Evolutionary conservation across 2,329 filamentous ascomycete species (phyloP).

Genomic region (Hypomyces rosellus): DNA sequence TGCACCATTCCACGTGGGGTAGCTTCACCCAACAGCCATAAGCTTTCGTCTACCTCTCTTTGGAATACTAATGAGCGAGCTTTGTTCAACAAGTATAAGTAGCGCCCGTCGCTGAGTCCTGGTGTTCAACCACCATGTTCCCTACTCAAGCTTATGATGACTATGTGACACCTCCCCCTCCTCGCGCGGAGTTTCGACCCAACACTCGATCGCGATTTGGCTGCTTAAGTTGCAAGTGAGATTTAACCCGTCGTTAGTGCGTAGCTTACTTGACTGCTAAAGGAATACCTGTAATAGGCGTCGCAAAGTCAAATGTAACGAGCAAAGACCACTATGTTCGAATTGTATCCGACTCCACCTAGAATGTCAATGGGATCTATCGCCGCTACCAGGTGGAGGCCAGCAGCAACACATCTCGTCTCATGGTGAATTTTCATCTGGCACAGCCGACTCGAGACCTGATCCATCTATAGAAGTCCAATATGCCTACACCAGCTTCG

Average conservation of each 20-base stretch:
- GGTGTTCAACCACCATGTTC: background rate
- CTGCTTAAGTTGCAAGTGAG: slow-evolving; percentile 11
- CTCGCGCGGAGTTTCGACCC: background rate
- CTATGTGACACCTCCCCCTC: slow-evolving; percentile 1
- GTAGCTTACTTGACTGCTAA: background rate
- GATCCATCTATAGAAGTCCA: slow-evolving; percentile 34
- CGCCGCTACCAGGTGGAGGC: background rate
- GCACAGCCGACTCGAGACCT: slow-evolving; percentile 20
- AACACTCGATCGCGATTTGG: slow-evolving; percentile 7
- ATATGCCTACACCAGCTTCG: slow-evolving; percentile 43
- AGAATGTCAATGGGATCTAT: slow-evolving; percentile 40
- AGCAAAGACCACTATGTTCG: slow-evolving; percentile 42
- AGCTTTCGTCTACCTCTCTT: no score
- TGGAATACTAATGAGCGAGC: no score
- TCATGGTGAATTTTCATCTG: slow-evolving; percentile 20
- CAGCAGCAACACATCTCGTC: slow-evolving; percentile 20
- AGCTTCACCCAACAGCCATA: no score
- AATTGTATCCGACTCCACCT: slow-evolving; percentile 47
- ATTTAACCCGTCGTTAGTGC: no score
- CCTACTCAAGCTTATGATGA: background rate
- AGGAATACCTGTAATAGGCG: background rate
- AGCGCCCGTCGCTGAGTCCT: no score
- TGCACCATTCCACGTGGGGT: no score
- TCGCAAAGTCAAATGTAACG: slow-evolving; percentile 27
- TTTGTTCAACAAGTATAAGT: no score